A percentile compares a stretch with the other conserved stretches of the same genome.
These are phyloP conservation scores for Neofusicoccum sp. DNA, from an alignment of 2,329 filamentous ascomycete species.

Conservation along the genomic window DNA sequence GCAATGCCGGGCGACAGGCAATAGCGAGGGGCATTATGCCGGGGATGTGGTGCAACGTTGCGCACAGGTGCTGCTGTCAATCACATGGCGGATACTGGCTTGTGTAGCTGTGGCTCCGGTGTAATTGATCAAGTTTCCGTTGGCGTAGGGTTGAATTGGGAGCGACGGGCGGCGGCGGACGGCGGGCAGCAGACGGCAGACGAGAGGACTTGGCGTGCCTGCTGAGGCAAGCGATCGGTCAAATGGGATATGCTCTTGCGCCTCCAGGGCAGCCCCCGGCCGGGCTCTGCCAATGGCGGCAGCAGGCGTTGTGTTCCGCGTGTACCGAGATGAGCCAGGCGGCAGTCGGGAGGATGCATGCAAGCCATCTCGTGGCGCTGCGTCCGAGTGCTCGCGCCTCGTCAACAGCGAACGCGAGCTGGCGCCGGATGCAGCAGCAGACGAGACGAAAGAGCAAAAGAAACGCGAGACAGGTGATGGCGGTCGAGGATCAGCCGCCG, in stretches of 20 bases:
- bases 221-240: background rate
- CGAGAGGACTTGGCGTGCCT: background rate
- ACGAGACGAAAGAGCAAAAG: background rate
- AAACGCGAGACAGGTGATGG: background rate
- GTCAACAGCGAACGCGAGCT: background rate
- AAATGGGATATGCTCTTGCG: background rate
- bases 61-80: slow-evolving; percentile 1
- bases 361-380: background rate
- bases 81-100: slow-evolving; percentile 6
- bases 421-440: background rate
- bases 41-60: background rate
- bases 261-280: background rate
- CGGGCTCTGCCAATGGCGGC: background rate
- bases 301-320: background rate
- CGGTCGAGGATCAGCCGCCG: background rate
- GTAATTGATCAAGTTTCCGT: background rate
- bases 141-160: too few species aligned
- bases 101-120: slow-evolving; percentile 7
- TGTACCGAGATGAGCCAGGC: slow-evolving; percentile 6
- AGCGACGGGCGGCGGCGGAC: too few species aligned
- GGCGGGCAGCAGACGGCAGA: background rate
- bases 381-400: background rate
- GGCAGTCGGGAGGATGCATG: background rate
- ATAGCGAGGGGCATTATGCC: background rate
- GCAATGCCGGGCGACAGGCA: background rate